phyloP scores from a whole-genome alignment of 1,139 yeast genomes.

The Blastobotrys ciferrii region DNA sequence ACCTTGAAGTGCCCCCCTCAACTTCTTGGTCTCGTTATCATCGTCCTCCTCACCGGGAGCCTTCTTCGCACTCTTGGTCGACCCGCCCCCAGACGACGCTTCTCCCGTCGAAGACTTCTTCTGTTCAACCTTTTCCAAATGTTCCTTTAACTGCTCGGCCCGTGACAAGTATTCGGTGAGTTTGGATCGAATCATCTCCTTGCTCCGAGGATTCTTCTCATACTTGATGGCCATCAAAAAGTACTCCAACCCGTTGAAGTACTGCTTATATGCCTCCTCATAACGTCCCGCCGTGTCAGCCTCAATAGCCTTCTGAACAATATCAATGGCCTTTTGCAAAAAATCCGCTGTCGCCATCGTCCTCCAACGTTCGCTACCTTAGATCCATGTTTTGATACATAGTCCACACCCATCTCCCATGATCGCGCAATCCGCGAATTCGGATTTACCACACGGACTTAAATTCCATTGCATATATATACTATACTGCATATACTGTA shows the following conservation, averaged over 20 bases:
- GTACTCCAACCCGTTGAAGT: conserved; percentile 91
- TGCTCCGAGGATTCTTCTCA: conserved; percentile 87
- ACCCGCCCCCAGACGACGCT: conserved; percentile 50
- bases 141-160: conserved; percentile 93
- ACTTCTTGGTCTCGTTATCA: conserved; percentile 80
- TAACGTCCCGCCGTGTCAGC: conserved; percentile 89
- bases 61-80: conserved; percentile 53
- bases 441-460: too few species aligned
- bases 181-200: conserved; percentile 83
- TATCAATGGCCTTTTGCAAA: conserved; percentile 86
- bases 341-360: conserved; percentile 70
- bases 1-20: conserved; percentile 88
- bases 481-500: too few species aligned
- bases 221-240: conserved; percentile 94
- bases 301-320: conserved; percentile 92
- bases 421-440: background rate
- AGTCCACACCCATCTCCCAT: background rate
- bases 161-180: conserved; percentile 88
- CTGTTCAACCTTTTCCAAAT: conserved; percentile 63
- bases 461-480: too few species aligned
- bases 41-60: conserved; percentile 61
- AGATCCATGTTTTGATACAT: background rate
- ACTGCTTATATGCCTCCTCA: conserved; percentile 91
- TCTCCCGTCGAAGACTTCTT: conserved; percentile 43
- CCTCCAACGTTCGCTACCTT: too few species aligned